phyloP scores from a whole-genome alignment of 306 rosid species.

The Ziziphus jujuba region DNA sequence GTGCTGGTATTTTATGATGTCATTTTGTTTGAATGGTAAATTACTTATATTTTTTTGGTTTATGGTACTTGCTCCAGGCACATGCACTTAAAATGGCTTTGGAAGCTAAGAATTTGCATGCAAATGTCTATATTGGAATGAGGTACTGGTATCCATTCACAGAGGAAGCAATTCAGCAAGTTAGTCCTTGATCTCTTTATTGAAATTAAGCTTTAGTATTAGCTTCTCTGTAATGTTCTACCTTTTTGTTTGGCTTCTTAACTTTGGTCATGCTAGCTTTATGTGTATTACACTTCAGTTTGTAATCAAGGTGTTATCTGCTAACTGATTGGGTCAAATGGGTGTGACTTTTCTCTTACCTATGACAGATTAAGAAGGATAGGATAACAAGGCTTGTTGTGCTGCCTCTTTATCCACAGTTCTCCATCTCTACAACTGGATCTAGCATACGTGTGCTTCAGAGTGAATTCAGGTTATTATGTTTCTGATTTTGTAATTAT shows the following conservation, averaged over 20 bases:
- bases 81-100: conserved; percentile 78
- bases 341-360: conserved; percentile 17
- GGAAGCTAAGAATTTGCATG: conserved; percentile 72
- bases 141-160: conserved; percentile 99
- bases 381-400: conserved; percentile 92
- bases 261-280: background rate
- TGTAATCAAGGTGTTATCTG: conserved; percentile 9
- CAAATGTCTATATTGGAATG: conserved; percentile 89
- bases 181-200: conserved; percentile 32
- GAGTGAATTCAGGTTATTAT: conserved; percentile 66
- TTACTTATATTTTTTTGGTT: background rate
- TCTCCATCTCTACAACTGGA: conserved; percentile 99
- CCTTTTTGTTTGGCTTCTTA: background rate
- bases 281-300: background rate
- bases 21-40: conserved; percentile 9
- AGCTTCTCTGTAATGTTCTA: background rate
- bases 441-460: conserved; percentile 87
- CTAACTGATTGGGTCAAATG: conserved; percentile 4
- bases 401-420: conserved; percentile 95
- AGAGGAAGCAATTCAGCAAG: conserved; percentile 94
- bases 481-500: conserved; percentile 15
- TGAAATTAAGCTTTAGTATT: background rate
- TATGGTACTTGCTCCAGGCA: conserved; percentile 55
- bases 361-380: conserved; percentile 81
- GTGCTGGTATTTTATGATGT: conserved; percentile 11